Evolutionary conservation across 1,139 yeast genomes (phyloP).

Genomic region (Magnusiomyces tetraspermus): DNA sequence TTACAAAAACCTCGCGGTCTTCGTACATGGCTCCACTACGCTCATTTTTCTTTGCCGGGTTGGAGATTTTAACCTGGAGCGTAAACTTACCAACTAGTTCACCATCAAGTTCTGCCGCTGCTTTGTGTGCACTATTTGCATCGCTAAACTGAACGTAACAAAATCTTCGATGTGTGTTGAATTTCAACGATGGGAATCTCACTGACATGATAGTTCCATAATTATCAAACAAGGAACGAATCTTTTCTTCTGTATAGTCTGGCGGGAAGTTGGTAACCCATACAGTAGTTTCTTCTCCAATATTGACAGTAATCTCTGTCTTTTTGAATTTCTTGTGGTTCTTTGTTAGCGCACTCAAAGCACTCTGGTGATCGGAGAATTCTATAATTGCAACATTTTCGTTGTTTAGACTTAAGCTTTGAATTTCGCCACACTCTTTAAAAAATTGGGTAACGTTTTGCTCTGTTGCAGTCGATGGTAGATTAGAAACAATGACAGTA

Average conservation of each 20-base stretch:
- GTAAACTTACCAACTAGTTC: slow-evolving; percentile 23
- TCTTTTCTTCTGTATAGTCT: slow-evolving; percentile 35
- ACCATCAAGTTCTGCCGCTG: slow-evolving; percentile 34
- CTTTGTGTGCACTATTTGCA: slow-evolving; percentile 40
- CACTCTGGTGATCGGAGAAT: slow-evolving; percentile 42
- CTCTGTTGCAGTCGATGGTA: slow-evolving; percentile 33
- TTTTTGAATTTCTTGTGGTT: slow-evolving; percentile 42
- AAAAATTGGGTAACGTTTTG: slow-evolving; percentile 39
- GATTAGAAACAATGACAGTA: slow-evolving; percentile 40
- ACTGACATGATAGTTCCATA: slow-evolving; percentile 45
- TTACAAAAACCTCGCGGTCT: slow-evolving; percentile 43
- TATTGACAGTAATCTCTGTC: slow-evolving; percentile 39
- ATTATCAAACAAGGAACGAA: slow-evolving; percentile 38
- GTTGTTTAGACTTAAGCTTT: slow-evolving; percentile 20
- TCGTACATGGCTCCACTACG: slow-evolving; percentile 42
- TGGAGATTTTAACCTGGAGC: slow-evolving; percentile 51
- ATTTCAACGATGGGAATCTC: slow-evolving; percentile 58
- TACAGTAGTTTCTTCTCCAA: slow-evolving; percentile 40
- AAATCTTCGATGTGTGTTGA: slow-evolving; percentile 53
- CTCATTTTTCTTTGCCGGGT: slow-evolving; percentile 36
- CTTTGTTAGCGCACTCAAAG: slow-evolving; percentile 53
- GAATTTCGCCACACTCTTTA: slow-evolving; percentile 52
- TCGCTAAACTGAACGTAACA: slow-evolving; percentile 59
- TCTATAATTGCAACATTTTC: slow-evolving; percentile 36
- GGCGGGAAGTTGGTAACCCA: slow-evolving; percentile 75